Evolutionary conservation across 139 green algal species (phyloP), one percentile per base, ranked within the genome.

Genomic region (Volvox reticuliferus): DNA sequence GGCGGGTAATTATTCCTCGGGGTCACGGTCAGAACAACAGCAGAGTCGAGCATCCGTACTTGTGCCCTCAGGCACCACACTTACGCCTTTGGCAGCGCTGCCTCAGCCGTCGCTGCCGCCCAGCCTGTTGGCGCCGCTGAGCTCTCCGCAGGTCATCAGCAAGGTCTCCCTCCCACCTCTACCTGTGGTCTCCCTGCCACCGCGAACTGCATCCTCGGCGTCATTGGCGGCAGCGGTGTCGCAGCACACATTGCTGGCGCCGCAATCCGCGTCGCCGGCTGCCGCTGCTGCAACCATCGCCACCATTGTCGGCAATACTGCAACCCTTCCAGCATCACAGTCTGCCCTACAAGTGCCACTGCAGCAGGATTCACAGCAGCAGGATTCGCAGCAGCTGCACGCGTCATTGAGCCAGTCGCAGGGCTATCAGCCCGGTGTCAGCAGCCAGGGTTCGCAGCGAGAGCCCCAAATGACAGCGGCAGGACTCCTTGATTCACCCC

Each of bases 121-220:
- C 17, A 65, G 73, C 55, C 76, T 82, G 50, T 28, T 82, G 16
- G 69, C 30, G 19, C 50, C 61, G 19, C 86, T 32, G 12, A 3
- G n/a, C 16, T 35, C 44, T 22, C 28, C 62, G 17, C 17, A 71
- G 28, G 16, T 24, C 32, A 0, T 37, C 33, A 37, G 19, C 69
- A 83, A 91, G 30, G 55, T 44, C 24, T 77, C 63, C n/a, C 87
- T 91, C 61, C 87, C 78, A 16, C 6, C 69, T 0, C 32, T 37
- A n/a, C 55, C 82, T 24, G 76, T 61, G 32, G 76, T 35, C 1
- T 61, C 76, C 33, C 32, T 82, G 76, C 76, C 76, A 20, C 33
- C 76, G 21, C 76, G 76, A 33, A 82, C 36, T 50, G 17, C 37
- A 3, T 84, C 76, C 78, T 62, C 36, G 19, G 78, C 36, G 9